Evolutionary conservation across 2,329 filamentous ascomycete genomes (phyloP), one percentile per base, ranked within the genome.

Genomic region (Exophiala bonariae): DNA sequence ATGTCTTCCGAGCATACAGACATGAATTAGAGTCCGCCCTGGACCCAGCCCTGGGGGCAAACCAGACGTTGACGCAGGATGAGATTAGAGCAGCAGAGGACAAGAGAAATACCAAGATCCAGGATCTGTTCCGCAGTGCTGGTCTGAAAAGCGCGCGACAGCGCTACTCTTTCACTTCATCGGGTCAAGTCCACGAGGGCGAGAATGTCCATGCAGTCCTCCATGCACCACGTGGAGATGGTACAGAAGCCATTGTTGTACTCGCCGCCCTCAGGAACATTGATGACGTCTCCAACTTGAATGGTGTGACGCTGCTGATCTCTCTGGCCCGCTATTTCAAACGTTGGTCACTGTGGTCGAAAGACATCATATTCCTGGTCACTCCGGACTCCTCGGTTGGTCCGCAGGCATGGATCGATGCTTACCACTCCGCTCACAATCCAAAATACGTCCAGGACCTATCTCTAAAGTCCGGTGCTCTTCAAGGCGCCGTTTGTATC

Each of bases 291-390:
- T 70, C 91, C 58, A 99, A 99, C 69, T 79, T 85, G 55, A 93
- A 91, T 52, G 93, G 92, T 14, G 84, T 99, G 4, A 85, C 90
- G 6, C 78, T 99, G 23, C 85, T 90, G 2, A 72, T 99, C 60
- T 91, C 92, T 0, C 71, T 99, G 58, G 88, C 89, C 20, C 82
- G 93, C 57, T 99, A 99, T 70, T 97, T 99, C 73, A 96, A 95
- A 69, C 82, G 86, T 59, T 99, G 93, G 93, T 96, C 90, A 43
- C 78, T 99, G 20, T 99, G 93, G 93, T 96, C 91, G 49, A 99
- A 99, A 69, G 93, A 99, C 66, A 96, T 99, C 58, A 92, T 99
- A 49, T 83, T 99, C 59, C 71, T 99, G 4, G 79, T 99, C 37
- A 85, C 93, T 0, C 85, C 88, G 0, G 93, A 99, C 68, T 95